phyloP scores from a whole-genome alignment of 1,139 yeast species.

The Sugiyamaella castrensis region DNA sequence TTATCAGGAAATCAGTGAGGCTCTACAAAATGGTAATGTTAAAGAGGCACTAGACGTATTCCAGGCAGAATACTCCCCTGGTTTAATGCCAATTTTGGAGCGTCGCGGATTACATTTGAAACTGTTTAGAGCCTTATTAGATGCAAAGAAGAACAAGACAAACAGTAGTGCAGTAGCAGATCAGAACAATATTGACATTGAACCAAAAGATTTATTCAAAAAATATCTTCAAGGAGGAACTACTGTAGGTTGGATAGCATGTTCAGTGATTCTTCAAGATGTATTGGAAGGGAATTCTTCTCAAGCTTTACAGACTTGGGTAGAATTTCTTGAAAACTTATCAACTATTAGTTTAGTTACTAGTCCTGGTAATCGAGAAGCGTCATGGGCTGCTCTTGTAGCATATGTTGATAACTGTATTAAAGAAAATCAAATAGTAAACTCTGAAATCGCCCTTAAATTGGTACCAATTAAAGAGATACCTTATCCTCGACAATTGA shows the following conservation, averaged over 20 bases:
- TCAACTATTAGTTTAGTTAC: conserved; percentile 26
- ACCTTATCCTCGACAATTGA: conserved; percentile 28
- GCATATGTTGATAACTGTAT: conserved; percentile 31
- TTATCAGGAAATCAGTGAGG: conserved; percentile 2
- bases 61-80: conserved; percentile 1
- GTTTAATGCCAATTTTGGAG: conserved; percentile 1
- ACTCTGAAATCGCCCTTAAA: conserved; percentile 30
- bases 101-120: conserved; percentile 3
- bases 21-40: conserved; percentile 3
- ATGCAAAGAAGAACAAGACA: background rate
- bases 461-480: conserved; percentile 33
- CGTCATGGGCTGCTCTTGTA: conserved; percentile 32
- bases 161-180: no score
- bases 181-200: background rate
- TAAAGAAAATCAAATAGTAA: conserved; percentile 21
- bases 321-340: conserved; percentile 34
- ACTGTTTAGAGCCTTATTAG: conserved; percentile 6
- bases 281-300: conserved; percentile 28
- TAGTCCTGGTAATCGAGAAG: conserved; percentile 28
- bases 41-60: conserved; percentile 3
- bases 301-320: conserved; percentile 37
- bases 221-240: conserved; percentile 23
- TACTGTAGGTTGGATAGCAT: conserved; percentile 31
- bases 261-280: conserved; percentile 28
- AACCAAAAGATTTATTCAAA: conserved; percentile 8